Evolutionary conservation across 805 yeast species (phyloP), one percentile per base, ranked within the genome.

Genomic region (Candida broadrunensis): DNA sequence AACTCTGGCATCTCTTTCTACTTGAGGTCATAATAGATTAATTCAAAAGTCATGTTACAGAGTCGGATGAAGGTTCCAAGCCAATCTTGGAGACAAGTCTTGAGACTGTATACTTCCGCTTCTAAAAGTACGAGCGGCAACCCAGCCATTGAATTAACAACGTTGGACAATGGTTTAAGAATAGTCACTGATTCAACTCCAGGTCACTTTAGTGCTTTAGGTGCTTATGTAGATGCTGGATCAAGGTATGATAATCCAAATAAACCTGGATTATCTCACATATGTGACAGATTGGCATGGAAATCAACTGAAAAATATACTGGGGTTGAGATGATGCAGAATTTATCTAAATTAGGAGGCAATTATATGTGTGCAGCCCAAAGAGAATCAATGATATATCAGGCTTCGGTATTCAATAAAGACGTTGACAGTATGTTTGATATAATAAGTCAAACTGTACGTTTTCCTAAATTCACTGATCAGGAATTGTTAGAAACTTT

Each of bases 331-430:
- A 86, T 93, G 88, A 73, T 86, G 49, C 84, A 84, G 48, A 75
- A 75, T 16, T 68, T 93, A 46, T 89, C 88, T 42, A 71, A 78
- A 27, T 63, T 93, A 43, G 99, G 99, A 36, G 99, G 98, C 12
- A 91, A 89, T 60, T 89, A 85, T 63, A 90, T 88, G 80, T 86
- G 96, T 56, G 84, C 95, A 1, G 85, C 96, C 0, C 86, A 95
- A 6, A 75, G 99, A 55, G 99, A 93, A 61, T 78, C 95, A 3
- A 75, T 91, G 70, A 79, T 91, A 67, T 93, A 93, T 62, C 98
- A 93, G 63, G 95, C 97, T 1, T 83, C 96, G 2, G 96, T 89
- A 1, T 91, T 93, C 74, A 90, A 90, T 58, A 73, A 75, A 34
- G 97, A 90, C 55, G 81, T 85, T 8, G 91, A 80, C 30, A 70